Evolutionary conservation across 2,329 filamentous ascomycete species (phyloP), one percentile per base, ranked within the genome.

Genomic region (Corinectria fuckeliana): DNA sequence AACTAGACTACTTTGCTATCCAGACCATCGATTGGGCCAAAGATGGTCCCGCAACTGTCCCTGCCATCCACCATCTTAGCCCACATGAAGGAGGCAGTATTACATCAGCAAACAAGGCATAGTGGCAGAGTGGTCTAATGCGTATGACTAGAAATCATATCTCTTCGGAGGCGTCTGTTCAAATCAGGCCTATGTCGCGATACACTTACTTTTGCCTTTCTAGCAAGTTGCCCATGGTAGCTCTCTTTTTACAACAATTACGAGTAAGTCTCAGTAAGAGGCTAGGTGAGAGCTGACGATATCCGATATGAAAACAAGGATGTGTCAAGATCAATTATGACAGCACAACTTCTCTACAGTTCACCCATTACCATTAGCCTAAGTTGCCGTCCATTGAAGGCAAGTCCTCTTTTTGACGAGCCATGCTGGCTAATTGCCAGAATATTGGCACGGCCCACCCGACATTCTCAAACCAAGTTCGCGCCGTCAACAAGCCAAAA

Each of bases 121-220:
- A 47, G 52, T 56, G 52, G 52, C 52, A 56, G 52, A 56, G 52
- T 56, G 52, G 52, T 56, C 52, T 56, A 56, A 56, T 56, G 52
- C 52, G 52, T 56, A 49, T 56, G 52, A 56, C 52, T 56, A 56
- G 52, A 56, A 56, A 56, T 56, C 52, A 56, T 49, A 56, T 56
- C 52, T 56, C 52, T 42, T 56, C 52, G 52, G 52, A 56, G 52
- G 52, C 52, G 52, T 56, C 52, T 56, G 52, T 56, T 56, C 52
- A 47, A 56, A 56, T 56, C 52, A 56, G 52, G 52, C 52, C 52
- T 47, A 38, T 36, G 52, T 56, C 52, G 52, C n/a, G 4, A 11
- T 2, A 34, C 32, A 2, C 7, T 16, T 13, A 8, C n/a, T 42
- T 56, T 56, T 36, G 25, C 18, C 44, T 11, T 21, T 13, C 16